phyloP scores from a whole-genome alignment of 192 early-diverging fungal species.

The Backusella psychrophila region DNA sequence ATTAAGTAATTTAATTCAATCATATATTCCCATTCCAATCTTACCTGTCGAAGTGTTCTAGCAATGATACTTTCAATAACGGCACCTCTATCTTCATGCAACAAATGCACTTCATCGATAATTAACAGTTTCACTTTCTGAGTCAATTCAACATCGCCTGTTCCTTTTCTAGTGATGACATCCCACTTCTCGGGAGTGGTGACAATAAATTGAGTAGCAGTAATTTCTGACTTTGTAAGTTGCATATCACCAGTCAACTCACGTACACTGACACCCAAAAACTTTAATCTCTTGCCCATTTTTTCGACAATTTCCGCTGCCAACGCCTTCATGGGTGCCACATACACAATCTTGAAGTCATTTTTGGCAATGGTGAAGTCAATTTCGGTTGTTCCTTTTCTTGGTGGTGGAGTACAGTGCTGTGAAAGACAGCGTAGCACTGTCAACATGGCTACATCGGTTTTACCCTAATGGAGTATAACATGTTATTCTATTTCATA shows the following conservation, averaged over 20 bases:
- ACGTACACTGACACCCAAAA: constrained; percentile 82
- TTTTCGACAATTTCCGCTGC: constrained; percentile 95
- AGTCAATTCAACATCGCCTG: constrained; percentile 90
- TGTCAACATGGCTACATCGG: constrained; percentile 94
- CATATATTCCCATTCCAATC: no score
- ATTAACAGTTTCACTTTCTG: constrained; percentile 90
- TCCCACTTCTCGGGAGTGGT: constrained; percentile 99
- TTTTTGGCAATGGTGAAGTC: constrained; percentile 67
- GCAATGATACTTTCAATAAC: constrained; percentile 97
- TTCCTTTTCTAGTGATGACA: constrained; percentile 95
- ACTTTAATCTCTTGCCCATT: constrained; percentile 78
- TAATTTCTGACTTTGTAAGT: constrained; percentile 92
- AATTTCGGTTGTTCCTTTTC: constrained; percentile 37
- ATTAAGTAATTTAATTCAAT: no score
- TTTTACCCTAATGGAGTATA: constrained; percentile 71
- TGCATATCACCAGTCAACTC: constrained; percentile 99
- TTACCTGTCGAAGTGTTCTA: constrained; percentile 83
- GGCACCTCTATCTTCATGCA: constrained; percentile 95
- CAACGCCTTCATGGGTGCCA: constrained; percentile 98
- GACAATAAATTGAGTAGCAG: constrained; percentile 95
- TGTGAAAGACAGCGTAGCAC: constrained; percentile 81
- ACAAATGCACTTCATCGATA: constrained; percentile 96
- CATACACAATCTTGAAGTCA: constrained; percentile 98
- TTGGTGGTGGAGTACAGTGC: constrained; percentile 62
- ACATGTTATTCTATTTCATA: not conserved